Conservation (phyloP, 371 early-diverging fungal genomes). For the Mortierella sp. region DNA sequence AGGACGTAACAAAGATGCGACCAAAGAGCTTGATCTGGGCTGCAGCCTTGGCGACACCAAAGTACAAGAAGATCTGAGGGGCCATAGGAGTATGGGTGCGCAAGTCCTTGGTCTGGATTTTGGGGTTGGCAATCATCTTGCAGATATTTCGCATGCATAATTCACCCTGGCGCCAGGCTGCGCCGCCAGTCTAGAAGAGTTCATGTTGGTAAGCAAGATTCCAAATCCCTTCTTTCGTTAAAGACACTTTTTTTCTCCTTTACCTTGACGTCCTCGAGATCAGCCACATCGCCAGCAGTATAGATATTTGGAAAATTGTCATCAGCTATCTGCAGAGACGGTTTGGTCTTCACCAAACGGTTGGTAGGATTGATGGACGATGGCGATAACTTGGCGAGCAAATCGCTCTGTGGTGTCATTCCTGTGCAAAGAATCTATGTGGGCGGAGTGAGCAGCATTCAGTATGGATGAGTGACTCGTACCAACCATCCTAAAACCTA, state of each 20-base stretch:
- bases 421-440: slow-evolving; percentile 71
- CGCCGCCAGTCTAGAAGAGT: slow-evolving; percentile 29
- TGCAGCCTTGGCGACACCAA: slow-evolving; percentile 31
- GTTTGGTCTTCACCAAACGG: slow-evolving; percentile 64
- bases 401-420: slow-evolving; percentile 68
- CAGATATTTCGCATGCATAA: slow-evolving; percentile 42
- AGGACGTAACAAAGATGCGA: slow-evolving; percentile 12
- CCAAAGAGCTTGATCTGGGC: slow-evolving; percentile 37
- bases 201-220: background rate
- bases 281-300: slow-evolving; percentile 72
- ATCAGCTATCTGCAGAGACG: slow-evolving; percentile 75
- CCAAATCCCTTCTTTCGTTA: background rate
- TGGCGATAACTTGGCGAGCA: slow-evolving; percentile 59
- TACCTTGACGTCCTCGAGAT: slow-evolving; percentile 62
- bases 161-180: slow-evolving; percentile 33
- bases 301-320: slow-evolving; percentile 70
- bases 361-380: slow-evolving; percentile 57
- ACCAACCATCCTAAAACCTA: background rate
- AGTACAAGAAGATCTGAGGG: slow-evolving; percentile 44
- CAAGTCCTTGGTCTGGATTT: slow-evolving; percentile 10
- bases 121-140: slow-evolving; percentile 37
- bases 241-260: background rate
- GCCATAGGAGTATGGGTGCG: slow-evolving; percentile 19
- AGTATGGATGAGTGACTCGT: background rate
- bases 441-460: background rate